These are phyloP conservation scores for Alternaria sp. DNA, from an alignment of 2,329 filamentous ascomycete genomes.

Conservation along the genomic window DNA sequence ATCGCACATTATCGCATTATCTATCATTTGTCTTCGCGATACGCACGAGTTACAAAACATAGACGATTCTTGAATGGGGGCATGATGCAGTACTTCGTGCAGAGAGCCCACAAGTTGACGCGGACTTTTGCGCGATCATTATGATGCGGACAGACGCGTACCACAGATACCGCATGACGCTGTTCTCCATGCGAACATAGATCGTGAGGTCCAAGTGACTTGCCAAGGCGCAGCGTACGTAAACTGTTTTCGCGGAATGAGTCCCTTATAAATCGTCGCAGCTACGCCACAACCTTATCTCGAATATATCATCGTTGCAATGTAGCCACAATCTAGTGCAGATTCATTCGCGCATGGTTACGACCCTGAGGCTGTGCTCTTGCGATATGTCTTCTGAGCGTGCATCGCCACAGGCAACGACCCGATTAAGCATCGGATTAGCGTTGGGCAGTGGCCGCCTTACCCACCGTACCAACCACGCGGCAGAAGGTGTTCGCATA, in stretches of 20 bases:
- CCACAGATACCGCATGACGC: neutral
- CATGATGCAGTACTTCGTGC: neutral
- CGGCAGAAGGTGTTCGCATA: conserved; percentile 1
- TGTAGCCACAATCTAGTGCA: neutral
- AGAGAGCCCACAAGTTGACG: neutral
- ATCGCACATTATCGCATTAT: neutral
- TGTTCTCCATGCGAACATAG: neutral
- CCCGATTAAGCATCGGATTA: neutral
- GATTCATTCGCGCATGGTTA: neutral
- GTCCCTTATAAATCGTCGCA: neutral
- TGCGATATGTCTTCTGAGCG: neutral
- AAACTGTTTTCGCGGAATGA: neutral
- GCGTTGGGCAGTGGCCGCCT: neutral
- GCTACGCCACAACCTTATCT: neutral
- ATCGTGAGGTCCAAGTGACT: neutral
- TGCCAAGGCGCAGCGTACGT: neutral
- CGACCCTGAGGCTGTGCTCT: conserved; percentile 3
- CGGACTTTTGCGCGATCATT: neutral
- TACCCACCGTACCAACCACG: conserved; percentile 2
- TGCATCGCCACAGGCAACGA: conserved; percentile 9
- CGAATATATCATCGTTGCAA: neutral
- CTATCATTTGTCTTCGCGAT: neutral
- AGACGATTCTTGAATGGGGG: neutral
- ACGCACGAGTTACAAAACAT: neutral
- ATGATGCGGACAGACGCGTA: neutral